Percentiles rank a stretch among this genome's conserved stretches.
These are phyloP conservation scores for Tetrahymena thermophila DNA, from an alignment of 73 alveolate genomes.

Conservation along the genomic window DNA sequence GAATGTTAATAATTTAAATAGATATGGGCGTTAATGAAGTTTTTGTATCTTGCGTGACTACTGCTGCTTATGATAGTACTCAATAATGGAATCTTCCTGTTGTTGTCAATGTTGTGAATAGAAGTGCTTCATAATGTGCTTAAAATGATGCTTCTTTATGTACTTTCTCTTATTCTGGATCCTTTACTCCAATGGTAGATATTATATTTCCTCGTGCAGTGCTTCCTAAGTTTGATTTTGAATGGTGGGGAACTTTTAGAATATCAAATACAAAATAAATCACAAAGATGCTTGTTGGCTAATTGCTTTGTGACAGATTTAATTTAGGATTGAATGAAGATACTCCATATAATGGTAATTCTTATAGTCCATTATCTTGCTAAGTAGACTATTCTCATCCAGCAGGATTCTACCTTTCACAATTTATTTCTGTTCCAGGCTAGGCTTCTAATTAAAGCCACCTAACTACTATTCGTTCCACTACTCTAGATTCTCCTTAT, in stretches of 20 bases:
- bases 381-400: background rate
- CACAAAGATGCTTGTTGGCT: background rate
- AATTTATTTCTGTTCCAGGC: background rate
- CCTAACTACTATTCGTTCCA: background rate
- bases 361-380: background rate
- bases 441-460: background rate
- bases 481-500: background rate
- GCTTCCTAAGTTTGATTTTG: background rate
- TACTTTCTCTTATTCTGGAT: background rate
- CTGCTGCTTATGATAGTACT: slow-evolving; percentile 23
- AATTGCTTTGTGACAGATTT: background rate
- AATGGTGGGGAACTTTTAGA: slow-evolving; percentile 28
- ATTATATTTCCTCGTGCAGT: slow-evolving; percentile 15
- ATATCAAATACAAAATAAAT: slow-evolving; percentile 2
- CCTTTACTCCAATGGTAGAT: slow-evolving; percentile 11
- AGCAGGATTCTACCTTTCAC: background rate
- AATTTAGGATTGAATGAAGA: background rate
- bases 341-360: background rate
- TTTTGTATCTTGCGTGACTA: slow-evolving; percentile 17
- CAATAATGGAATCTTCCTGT: slow-evolving; percentile 7
- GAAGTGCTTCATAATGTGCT: slow-evolving; percentile 14
- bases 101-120: slow-evolving; percentile 4
- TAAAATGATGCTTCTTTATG: background rate
- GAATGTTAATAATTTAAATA: background rate
- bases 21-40: slow-evolving; percentile 31